These are phyloP conservation scores for Ceratobasidium sp. DNA, from an alignment of 1,284 basidiomycete species.

Conservation along the genomic window DNA sequence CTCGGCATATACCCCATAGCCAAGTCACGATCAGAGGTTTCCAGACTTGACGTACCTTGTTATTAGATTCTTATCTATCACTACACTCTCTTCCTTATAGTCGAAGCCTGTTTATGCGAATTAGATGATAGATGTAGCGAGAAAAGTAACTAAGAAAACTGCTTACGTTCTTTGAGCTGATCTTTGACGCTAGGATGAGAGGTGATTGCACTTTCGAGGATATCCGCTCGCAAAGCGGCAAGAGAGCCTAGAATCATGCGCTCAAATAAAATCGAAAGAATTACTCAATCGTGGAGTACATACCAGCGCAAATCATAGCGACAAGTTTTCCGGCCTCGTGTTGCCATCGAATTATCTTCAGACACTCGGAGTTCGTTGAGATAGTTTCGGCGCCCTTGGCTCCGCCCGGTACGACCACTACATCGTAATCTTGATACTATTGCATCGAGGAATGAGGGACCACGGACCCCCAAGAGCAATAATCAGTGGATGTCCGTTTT, in stretches of 20 bases:
- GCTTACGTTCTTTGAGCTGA: slow-evolving; percentile 70
- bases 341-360: slow-evolving; percentile 74
- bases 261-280: no score
- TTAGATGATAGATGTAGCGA: background rate
- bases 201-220: slow-evolving; percentile 73
- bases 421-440: slow-evolving; percentile 72
- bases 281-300: slow-evolving; percentile 31
- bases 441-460: no score
- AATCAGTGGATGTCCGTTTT: no score
- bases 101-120: slow-evolving; percentile 69
- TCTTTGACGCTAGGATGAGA: slow-evolving; percentile 83
- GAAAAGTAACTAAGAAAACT: background rate
- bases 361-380: slow-evolving; percentile 70
- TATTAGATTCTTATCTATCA: slow-evolving; percentile 79
- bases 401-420: slow-evolving; percentile 83
- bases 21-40: background rate
- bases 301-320: slow-evolving; percentile 87
- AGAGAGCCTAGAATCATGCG: slow-evolving; percentile 67
- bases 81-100: slow-evolving; percentile 83
- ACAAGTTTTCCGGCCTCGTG: slow-evolving; percentile 73
- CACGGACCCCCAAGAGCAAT: no score
- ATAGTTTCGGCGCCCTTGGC: slow-evolving; percentile 84
- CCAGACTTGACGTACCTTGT: slow-evolving; percentile 71
- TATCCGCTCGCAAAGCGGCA: slow-evolving; percentile 72
- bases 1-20: background rate